phyloP scores from a whole-genome alignment of 768 basidiomycete genomes.

The Tremella yokohamensis region DNA sequence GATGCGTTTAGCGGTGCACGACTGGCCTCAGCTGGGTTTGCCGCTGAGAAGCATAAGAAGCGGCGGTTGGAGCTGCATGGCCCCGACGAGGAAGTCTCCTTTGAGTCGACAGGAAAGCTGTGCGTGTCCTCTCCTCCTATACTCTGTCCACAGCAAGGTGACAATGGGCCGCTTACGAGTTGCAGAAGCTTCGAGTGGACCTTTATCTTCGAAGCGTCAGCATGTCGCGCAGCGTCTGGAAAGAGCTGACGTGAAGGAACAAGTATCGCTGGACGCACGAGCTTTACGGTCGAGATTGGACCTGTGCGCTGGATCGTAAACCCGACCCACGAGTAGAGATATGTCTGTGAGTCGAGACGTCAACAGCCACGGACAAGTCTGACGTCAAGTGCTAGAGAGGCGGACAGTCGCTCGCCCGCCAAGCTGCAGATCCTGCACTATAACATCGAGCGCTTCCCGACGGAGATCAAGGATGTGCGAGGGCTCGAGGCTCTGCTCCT shows the following conservation, averaged over 20 bases:
- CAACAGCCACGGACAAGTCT: not conserved
- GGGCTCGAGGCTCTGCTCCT: conserved; percentile 41
- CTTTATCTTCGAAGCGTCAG: conserved; percentile 42
- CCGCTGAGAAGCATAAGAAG: conserved; percentile 34
- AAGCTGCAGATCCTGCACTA: conserved; percentile 48
- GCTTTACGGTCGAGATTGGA: conserved; percentile 42
- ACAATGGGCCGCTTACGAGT: not conserved
- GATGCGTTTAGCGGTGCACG: conserved; percentile 40
- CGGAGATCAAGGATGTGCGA: conserved; percentile 45
- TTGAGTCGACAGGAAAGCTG: conserved; percentile 45
- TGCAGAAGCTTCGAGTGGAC: conserved; percentile 37
- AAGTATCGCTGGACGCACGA: conserved; percentile 42
- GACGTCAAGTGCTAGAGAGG: conserved; percentile 30
- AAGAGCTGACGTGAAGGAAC: conserved; percentile 22
- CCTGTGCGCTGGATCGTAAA: conserved; percentile 45
- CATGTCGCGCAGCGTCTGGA: not conserved
- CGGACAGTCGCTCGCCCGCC: conserved; percentile 38
- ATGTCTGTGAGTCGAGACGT: conserved; percentile 37
- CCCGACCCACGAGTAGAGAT: conserved; percentile 49
- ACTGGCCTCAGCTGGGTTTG: conserved; percentile 38
- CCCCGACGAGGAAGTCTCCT: conserved; percentile 44
- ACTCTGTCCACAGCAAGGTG: not conserved
- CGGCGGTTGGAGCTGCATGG: conserved; percentile 45
- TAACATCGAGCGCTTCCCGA: conserved; percentile 47
- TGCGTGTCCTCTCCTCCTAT: conserved; percentile 23